A percentile compares a stretch with the other conserved stretches of the same genome.
These are phyloP conservation scores for Talaromyces sp. DNA, from an alignment of 2,329 filamentous ascomycete species.

Conservation along the genomic window DNA sequence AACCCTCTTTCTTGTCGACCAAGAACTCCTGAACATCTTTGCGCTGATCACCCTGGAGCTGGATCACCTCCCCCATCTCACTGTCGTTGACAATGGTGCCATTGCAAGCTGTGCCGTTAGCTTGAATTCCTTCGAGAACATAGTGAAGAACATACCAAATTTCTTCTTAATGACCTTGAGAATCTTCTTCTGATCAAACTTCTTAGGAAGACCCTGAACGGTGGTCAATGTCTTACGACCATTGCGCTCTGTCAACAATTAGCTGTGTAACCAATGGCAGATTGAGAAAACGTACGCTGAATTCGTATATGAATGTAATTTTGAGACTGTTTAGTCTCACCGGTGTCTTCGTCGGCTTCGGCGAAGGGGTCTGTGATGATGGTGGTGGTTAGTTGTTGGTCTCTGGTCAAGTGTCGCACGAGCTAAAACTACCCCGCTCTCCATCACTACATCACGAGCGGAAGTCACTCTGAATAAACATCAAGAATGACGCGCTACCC, in stretches of 20 bases:
- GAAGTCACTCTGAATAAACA: neutral
- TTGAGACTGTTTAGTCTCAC: constrained; percentile 90
- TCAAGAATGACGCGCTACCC: neutral
- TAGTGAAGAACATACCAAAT: constrained; percentile 65
- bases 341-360: constrained; percentile 99
- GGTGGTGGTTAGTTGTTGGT: constrained; percentile 33
- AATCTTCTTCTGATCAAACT: constrained; percentile 99
- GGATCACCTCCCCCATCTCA: constrained; percentile 99
- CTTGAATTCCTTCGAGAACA: neutral
- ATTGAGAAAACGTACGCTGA: constrained; percentile 69
- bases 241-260: constrained; percentile 78
- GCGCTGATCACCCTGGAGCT: constrained; percentile 98
- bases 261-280: constrained; percentile 20
- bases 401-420: constrained; percentile 19
- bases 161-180: constrained; percentile 99
- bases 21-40: constrained; percentile 98
- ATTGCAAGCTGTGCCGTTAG: constrained; percentile 75
- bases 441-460: constrained; percentile 8
- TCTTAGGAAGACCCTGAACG: constrained; percentile 96
- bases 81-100: constrained; percentile 95
- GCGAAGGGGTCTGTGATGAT: constrained; percentile 88
- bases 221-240: constrained; percentile 99
- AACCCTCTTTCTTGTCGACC: constrained; percentile 88
- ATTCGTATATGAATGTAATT: constrained; percentile 99
- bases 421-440: constrained; percentile 37